Base-by-base conservation (phyloP, 805 yeast species). In the Candida stauntonica region DNA sequence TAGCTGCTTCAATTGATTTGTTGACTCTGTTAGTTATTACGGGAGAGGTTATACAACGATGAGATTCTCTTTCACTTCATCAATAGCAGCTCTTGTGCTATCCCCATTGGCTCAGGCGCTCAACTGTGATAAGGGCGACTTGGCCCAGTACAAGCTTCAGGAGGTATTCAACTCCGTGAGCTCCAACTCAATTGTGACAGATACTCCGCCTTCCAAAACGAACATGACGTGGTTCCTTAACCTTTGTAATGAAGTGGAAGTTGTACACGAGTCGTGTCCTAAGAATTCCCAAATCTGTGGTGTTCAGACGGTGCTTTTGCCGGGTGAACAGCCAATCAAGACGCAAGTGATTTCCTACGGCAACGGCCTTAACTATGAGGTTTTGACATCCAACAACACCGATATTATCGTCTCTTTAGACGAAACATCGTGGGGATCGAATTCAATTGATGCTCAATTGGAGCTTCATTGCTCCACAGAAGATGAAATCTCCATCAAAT, bases 171-270 rank as follows among this genome's bases (percentile, higher is more conserved):
- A 68, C 35, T 83, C 82, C 4, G 55, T 73, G 5, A 74, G 75
- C 47, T 37, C 61, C 1, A 61, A 66, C n/a, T 53, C 68, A 5
- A 27, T 51, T 5, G 48, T 66, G 14, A 63, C 60, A 23, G 72
- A 70, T 31, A 86, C 96, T 9, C 98, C 98, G 14, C 98, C 99
- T 2, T 74, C 91, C 11, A 62, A 60, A 23, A 75, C 84, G 2
- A 70, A 65, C 35, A 60, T 69, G 24, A 68, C 75, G 3, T 86
- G 96, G 89, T 77, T 70, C 52, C 46, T 89, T 26, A 82, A 86
- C 35, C 66, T 87, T 7, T 86, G 95, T 63, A 78, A 75, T 32
- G 60, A 62, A 9, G 55, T 50, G 3, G 56, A 60, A 0, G 56
- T 65, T 7, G 64, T 68, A 8, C 48, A 40, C 3, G 43, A 51